Conservation (phyloP, 768 basidiomycete genomes). For the Boletus rubescentipes region DNA sequence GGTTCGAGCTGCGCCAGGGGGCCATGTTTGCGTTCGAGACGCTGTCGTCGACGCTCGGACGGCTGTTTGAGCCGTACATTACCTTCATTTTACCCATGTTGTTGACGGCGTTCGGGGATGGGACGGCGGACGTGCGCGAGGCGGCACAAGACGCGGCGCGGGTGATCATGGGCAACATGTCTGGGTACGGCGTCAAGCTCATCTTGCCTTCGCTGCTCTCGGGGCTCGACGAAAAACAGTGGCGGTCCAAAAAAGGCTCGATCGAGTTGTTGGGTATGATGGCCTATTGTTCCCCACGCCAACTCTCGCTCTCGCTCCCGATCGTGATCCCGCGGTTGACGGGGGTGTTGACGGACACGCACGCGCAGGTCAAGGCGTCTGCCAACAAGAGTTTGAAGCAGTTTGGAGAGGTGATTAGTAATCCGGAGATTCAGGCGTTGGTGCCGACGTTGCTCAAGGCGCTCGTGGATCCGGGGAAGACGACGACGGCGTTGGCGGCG, state of each 20-base stretch:
- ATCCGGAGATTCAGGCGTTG: conserved; percentile 92
- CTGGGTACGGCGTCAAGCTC: conserved; percentile 93
- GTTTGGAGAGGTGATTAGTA: conserved; percentile 97
- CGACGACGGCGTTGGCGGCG: conserved; percentile 77
- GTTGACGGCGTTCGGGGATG: conserved; percentile 83
- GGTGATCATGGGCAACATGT: conserved; percentile 93
- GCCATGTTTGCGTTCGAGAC: conserved; percentile 96
- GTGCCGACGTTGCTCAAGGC: conserved; percentile 91
- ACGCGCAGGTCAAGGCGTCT: conserved; percentile 89
- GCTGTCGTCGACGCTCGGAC: conserved; percentile 79
- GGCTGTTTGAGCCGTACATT: conserved; percentile 93
- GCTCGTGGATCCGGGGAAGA: conserved; percentile 92
- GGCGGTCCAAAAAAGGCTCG: conserved; percentile 96
- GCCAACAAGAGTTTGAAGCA: conserved; percentile 96
- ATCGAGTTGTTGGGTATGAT: conserved; percentile 97
- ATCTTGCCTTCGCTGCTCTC: conserved; percentile 87
- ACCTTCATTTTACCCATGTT: conserved; percentile 81
- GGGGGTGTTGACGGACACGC: conserved; percentile 93
- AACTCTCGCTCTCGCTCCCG: conserved; percentile 91
- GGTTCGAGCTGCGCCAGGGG: conserved; percentile 84
- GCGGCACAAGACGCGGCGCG: conserved; percentile 89
- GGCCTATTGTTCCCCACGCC: conserved; percentile 96
- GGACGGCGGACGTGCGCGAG: conserved; percentile 84
- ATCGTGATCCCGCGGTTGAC: conserved; percentile 97
- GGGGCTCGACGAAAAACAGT: conserved; percentile 96